Base-by-base conservation (phyloP, 140 eudicot genomes). In the Senecio squalidus region DNA sequence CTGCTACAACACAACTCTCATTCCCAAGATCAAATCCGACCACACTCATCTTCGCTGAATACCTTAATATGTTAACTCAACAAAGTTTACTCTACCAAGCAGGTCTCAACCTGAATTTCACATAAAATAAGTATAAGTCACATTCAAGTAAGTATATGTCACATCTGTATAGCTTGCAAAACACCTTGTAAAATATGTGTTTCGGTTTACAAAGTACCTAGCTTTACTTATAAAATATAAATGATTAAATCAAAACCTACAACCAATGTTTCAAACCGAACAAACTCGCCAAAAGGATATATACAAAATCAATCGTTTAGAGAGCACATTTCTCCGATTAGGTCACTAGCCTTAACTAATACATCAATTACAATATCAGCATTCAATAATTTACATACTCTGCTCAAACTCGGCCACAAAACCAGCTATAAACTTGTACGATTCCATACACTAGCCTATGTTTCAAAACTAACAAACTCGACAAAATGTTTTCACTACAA, bases 1-100 rank as follows among this genome's bases (percentile, higher is more conserved):
- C 96, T n/a, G 96, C 98, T 36, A 91, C 98, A 30, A 91, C 98
- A 55, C 96, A 69, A 33, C 91, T 91, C 80, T 86, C 96, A 18
- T 86, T 91, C 28, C 98, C 96, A 69, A 91, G 72, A 74, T 85
- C 97, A 72, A 90, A 80, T 30, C 97, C 97, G 1, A 90, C 95
- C 73, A 90, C 95, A 53, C 97, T 90, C 97, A 90, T 90, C 40
- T 50, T 90, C 69, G 68, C 76, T 72, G 43, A 40, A 34, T 27
- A 14, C n/a, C 16, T 30, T 29, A 29, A 9, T 44, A 64, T 24
- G 15, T 31, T 54, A 40, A 31, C 17, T 5, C 51, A 51, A 14
- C 36, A 22, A 54, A 41, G 58, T 53, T n/a, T 56, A 34, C 52
- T 34, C 48, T 62, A 34, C 46, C 57, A 47, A 33, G 23, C 22